phyloP scores from a whole-genome alignment of 108 stramenopile genomes.

The Fragilaria radians region DNA sequence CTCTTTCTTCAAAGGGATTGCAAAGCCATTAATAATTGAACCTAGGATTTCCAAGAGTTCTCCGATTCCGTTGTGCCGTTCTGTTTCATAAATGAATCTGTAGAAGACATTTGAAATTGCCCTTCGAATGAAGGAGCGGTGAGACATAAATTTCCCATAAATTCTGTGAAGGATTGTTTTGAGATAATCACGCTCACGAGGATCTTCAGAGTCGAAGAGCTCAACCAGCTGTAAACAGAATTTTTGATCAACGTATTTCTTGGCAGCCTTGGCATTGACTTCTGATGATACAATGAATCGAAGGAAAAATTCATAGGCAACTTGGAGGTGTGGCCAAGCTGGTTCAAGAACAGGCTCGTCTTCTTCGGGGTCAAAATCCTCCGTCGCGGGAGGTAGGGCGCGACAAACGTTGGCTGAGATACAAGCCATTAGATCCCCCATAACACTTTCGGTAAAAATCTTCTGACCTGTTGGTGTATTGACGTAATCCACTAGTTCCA shows the following conservation, averaged over 20 bases:
- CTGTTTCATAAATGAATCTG: slow-evolving; percentile 95
- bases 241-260: slow-evolving; percentile 94
- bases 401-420: slow-evolving; percentile 96
- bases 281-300: slow-evolving; percentile 94
- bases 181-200: slow-evolving; percentile 97
- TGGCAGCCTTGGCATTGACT: slow-evolving; percentile 98
- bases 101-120: slow-evolving; percentile 96
- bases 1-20: slow-evolving; percentile 95
- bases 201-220: slow-evolving; percentile 98
- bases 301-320: slow-evolving; percentile 99
- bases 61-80: slow-evolving; percentile 96
- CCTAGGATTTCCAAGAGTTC: slow-evolving; percentile 98
- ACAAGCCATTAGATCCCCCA: slow-evolving; percentile 86
- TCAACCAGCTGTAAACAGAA: slow-evolving; percentile 95
- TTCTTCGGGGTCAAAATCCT: slow-evolving; percentile 99
- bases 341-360: slow-evolving; percentile 98
- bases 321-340: slow-evolving; percentile 98
- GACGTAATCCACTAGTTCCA: slow-evolving; percentile 97
- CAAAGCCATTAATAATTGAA: slow-evolving; percentile 97
- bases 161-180: slow-evolving; percentile 99
- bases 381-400: slow-evolving; percentile 92
- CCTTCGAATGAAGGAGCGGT: slow-evolving; percentile 95
- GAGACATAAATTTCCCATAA: slow-evolving; percentile 99
- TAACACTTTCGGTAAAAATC: slow-evolving; percentile 94
- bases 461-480: slow-evolving; percentile 97